Percentiles rank a stretch among this genome's conserved stretches.
Evolutionary conservation across 148 eudicot genomes (phyloP).

Genomic region (Vaccinium vitisidaea): DNA sequence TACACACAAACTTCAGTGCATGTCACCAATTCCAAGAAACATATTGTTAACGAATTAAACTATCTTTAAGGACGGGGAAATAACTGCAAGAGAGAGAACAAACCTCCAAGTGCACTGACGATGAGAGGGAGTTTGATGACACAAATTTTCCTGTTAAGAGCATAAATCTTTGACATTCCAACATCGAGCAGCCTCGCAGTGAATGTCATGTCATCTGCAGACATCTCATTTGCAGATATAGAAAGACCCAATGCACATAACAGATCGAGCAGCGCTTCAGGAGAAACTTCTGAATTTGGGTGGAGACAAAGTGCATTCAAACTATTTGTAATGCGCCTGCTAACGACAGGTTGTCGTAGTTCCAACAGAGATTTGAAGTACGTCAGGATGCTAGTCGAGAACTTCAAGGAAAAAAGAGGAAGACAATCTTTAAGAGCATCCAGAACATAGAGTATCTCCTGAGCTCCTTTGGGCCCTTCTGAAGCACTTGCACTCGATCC

Average conservation of each 20-base stretch:
- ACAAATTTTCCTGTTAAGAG: conserved; percentile 57
- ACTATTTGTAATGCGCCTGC: conserved; percentile 76
- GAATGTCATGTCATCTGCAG: conserved; percentile 87
- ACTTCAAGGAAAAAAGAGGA: conserved; percentile 60
- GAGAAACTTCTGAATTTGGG: conserved; percentile 57
- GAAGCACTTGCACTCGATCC: conserved; percentile 52
- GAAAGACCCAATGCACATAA: conserved; percentile 58
- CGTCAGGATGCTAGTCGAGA: conserved; percentile 57
- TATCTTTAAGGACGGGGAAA: background rate
- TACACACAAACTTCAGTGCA: background rate
- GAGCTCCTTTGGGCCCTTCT: conserved; percentile 74
- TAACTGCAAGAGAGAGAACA: conserved; percentile 3
- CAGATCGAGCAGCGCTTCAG: conserved; percentile 68
- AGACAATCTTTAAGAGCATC: conserved; percentile 80
- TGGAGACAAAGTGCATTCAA: conserved; percentile 60
- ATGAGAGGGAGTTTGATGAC: conserved; percentile 75
- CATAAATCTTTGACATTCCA: conserved; percentile 75
- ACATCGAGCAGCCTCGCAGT: conserved; percentile 72
- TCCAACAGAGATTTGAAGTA: conserved; percentile 68
- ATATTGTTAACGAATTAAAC: background rate
- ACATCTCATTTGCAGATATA: conserved; percentile 53
- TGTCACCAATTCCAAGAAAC: background rate
- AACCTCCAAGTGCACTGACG: conserved; percentile 75
- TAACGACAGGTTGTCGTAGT: conserved; percentile 66
- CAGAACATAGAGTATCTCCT: conserved; percentile 67